Evolutionary conservation across 306 rosid genomes (phyloP).

Genomic region (Amphicarpaea edgeworthii): DNA sequence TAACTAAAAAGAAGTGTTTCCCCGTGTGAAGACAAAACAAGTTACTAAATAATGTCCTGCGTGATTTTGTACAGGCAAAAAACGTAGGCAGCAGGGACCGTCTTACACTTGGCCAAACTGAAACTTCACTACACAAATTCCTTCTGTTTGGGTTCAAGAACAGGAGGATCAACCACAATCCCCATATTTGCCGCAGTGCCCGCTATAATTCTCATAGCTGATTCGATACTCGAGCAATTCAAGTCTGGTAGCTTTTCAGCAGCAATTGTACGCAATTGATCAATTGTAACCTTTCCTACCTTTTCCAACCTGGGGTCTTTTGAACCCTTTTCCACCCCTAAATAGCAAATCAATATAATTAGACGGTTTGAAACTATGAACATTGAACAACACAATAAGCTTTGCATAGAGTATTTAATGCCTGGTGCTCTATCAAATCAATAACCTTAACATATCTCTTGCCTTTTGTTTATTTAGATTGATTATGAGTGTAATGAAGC

Average conservation of each 20-base stretch:
- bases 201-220: slow-evolving; percentile 97
- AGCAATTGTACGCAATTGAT: slow-evolving; percentile 86
- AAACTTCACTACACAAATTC: slow-evolving; percentile 45
- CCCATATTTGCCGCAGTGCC: slow-evolving; percentile 99
- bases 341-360: slow-evolving; percentile 38
- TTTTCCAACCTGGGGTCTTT: slow-evolving; percentile 78
- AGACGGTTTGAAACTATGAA: not conserved
- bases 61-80: slow-evolving; percentile 24
- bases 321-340: slow-evolving; percentile 96
- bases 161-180: slow-evolving; percentile 94
- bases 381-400: slow-evolving; percentile 2
- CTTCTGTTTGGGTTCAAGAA: slow-evolving; percentile 83
- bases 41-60: slow-evolving; percentile 16
- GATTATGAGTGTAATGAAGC: not conserved
- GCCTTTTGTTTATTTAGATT: slow-evolving; percentile 5
- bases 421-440: slow-evolving; percentile 18
- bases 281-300: slow-evolving; percentile 89
- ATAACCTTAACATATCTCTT: slow-evolving; percentile 14
- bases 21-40: slow-evolving; percentile 32
- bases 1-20: slow-evolving; percentile 1
- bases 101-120: slow-evolving; percentile 19
- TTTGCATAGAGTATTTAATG: not conserved
- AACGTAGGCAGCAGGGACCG: not conserved
- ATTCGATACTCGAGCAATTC: slow-evolving; percentile 84
- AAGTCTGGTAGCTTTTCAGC: slow-evolving; percentile 92